Base-by-base conservation (phyloP, 768 basidiomycete genomes). In the Panus rudis region DNA sequence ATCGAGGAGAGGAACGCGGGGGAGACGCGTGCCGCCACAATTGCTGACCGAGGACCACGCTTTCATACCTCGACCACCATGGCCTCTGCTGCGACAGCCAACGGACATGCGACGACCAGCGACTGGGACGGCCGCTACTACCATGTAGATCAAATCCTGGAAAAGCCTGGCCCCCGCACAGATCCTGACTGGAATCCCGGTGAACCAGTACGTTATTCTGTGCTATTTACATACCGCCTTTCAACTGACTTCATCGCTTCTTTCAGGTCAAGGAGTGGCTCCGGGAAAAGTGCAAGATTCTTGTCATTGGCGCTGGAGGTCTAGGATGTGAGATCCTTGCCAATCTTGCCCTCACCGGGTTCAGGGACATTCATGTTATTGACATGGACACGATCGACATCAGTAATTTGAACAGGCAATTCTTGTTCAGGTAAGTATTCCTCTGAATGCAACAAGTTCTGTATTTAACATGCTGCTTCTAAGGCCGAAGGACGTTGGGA, bases 331-430 rank as follows among this genome's bases (percentile, higher is more conserved):
- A 99, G 71, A 98, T 98, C 52, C 73, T 99, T 31, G 88, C 93
- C 47, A 96, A 98, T 64, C 77, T 99, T 39, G 94, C 96, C 19
- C 66, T 98, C 52, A 86, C 90, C 34, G 96, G 96, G 20, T 99
- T 98, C 80, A 89, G 86, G 64, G 89, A 98, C 57, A 96, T 98
- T 52, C 92, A 97, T 71, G 93, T 99, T 48, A 98, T 99, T 60
- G 96, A 99, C 72, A 98, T 99, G 93, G 94, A 99, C 71, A 97
- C 94, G 13, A 99, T 98, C 61, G 94, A 99, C 66, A 88, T 99
- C 58, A 97, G 92, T 58, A 99, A 99, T 64, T 73, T 99, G 52
- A 99, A 99, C 63, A 78, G 96, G 39, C 96, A 99, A 65, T 99
- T 99, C 63, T 71, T 99, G 19, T 99, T 99, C 70, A 78, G 96